Evolutionary conservation across 345 rosid genomes (phyloP), one percentile per base, ranked within the genome.

Genomic region (Sisymbrium irio): DNA sequence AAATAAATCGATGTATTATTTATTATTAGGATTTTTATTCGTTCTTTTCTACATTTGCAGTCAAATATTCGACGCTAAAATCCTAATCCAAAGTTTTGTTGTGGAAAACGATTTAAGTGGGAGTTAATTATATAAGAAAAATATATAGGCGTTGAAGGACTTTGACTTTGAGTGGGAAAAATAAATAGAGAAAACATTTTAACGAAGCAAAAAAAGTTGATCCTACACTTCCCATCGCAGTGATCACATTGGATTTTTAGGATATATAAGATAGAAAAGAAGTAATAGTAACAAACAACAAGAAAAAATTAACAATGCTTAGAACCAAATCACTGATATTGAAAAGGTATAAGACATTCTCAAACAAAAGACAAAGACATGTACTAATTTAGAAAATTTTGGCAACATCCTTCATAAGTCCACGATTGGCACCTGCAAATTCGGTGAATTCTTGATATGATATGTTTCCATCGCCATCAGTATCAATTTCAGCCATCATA

Each of bases 401-500:
- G 36, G 98, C 91, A 33, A 88, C 96, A 73, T 94, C 95, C 70
- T 85, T 94, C 80, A 91, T 88, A 49, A 91, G 77, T 37, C 93
- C 95, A 13, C 81, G 82, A 80, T 93, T 91, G 19, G 88, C 89
- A 5, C 18, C 13, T 9, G 98, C 98, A 45, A 91, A 93, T 11
- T 72, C 81, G 0, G 80, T 79, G 84, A 83, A 93, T 70, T 91
- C 97, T 40, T 85, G 39, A 57, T 72, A 85, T 0, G 98, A 89
- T 37, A 91, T 93, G 83, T 28, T 82, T 14, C 95, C 95, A 56
- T 88, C 96, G 3, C 97, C 97, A 32, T 94, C 89, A 0, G 93
- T 89, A 69, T 94, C 98, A 25, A 94, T 89, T 78, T 91, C 97
- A 0, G 81, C 83, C 97, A 93, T 93, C 98, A 91, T 93, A 9